phyloP scores from a whole-genome alignment of 306 rosid genomes.

The Dicorynia guianensis region DNA sequence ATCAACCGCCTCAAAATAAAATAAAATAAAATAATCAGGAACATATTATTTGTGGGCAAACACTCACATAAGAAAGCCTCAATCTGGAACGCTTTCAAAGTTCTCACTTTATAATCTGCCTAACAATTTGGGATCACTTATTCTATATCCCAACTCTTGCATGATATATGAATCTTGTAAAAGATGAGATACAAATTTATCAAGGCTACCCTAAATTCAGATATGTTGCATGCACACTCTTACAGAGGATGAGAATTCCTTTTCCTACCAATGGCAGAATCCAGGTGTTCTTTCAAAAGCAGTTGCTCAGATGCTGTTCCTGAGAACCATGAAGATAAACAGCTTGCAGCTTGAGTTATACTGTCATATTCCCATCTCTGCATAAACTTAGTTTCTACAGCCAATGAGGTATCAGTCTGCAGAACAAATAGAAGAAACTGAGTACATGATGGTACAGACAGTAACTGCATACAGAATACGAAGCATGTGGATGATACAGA shows the following conservation, averaged over 20 bases:
- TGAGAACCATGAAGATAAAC: slow-evolving; percentile 82
- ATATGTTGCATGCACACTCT: slow-evolving; percentile 31
- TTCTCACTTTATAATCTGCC: background rate
- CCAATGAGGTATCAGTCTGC: slow-evolving; percentile 93
- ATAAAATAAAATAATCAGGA: too few relatives aligned
- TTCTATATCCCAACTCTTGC: background rate
- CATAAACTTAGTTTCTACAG: slow-evolving; percentile 81
- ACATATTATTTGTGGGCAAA: too few relatives aligned
- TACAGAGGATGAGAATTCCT: slow-evolving; percentile 30
- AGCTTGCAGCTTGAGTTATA: slow-evolving; percentile 83
- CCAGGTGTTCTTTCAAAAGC: slow-evolving; percentile 72
- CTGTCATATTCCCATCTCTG: slow-evolving; percentile 95
- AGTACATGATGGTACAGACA: slow-evolving; percentile 28
- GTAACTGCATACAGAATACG: slow-evolving; percentile 23
- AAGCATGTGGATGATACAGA: slow-evolving; percentile 36
- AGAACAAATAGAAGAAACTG: slow-evolving; percentile 36
- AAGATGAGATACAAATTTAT: slow-evolving; percentile 7
- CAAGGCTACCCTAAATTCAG: slow-evolving; percentile 32
- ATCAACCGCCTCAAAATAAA: too few relatives aligned
- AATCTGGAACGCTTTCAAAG: background rate
- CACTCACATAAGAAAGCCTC: too few relatives aligned
- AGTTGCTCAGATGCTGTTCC: slow-evolving; percentile 71
- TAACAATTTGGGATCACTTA: background rate
- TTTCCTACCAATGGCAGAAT: slow-evolving; percentile 68
- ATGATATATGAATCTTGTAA: slow-evolving; percentile 19